Conservation (phyloP, 1,139 yeast species). For the Taphrina pruni region DNA sequence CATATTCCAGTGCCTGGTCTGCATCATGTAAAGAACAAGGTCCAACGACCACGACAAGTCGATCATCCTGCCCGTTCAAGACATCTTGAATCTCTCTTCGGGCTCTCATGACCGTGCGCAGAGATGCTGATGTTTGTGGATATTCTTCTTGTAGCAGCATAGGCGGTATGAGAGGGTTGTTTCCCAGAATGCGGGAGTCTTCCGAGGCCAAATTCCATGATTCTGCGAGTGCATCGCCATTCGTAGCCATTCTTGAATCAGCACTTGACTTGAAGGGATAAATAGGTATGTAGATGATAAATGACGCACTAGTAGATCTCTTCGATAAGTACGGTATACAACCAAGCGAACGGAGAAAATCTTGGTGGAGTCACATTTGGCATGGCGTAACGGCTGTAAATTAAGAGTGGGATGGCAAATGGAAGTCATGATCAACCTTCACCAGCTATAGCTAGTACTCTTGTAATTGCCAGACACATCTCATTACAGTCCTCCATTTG, state of each 20-base stretch:
- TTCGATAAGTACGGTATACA: no score
- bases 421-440: no score
- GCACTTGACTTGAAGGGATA: neutral
- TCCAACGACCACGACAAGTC: constrained; percentile 83
- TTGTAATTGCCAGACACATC: no score
- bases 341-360: neutral
- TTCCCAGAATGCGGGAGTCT: constrained; percentile 64
- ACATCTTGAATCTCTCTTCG: constrained; percentile 76
- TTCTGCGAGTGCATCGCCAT: constrained; percentile 25
- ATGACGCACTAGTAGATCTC: neutral
- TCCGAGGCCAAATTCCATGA: constrained; percentile 41
- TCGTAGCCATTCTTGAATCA: constrained; percentile 2
- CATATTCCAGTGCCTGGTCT: constrained; percentile 87
- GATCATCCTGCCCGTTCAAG: constrained; percentile 76
- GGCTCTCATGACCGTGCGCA: constrained; percentile 70
- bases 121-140: constrained; percentile 69
- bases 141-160: constrained; percentile 89
- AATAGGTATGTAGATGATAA: neutral
- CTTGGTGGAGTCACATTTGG: constrained; percentile 19
- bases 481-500: no score
- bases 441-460: no score
- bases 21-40: constrained; percentile 98
- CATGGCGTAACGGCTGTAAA: constrained; percentile 5
- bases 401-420: neutral
- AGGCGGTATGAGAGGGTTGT: constrained; percentile 94